Evolutionary conservation across 371 early-diverging fungal species (phyloP).

Genomic region (Haplosporangium sp.): DNA sequence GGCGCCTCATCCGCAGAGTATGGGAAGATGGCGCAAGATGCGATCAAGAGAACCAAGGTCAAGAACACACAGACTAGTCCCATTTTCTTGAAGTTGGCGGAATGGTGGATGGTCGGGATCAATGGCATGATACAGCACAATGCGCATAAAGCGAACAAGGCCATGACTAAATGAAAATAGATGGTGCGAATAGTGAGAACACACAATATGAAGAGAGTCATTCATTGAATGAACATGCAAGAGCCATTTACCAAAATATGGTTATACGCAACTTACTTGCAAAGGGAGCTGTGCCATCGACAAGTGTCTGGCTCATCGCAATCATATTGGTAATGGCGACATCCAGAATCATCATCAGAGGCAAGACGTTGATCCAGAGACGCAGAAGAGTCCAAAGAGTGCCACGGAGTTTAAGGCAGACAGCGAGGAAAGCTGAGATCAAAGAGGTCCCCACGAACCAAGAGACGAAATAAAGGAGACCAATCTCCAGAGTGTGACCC

Average conservation of each 20-base stretch:
- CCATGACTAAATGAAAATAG: conserved; percentile 46
- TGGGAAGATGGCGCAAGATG: conserved; percentile 30
- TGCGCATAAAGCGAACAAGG: conserved; percentile 39
- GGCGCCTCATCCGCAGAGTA: conserved; percentile 35
- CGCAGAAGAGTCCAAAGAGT: conserved; percentile 54
- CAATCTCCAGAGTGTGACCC: conserved; percentile 49
- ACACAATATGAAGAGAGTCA: no score
- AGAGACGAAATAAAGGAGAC: conserved; percentile 58
- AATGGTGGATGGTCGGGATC: conserved; percentile 51
- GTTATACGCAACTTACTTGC: conserved; percentile 55
- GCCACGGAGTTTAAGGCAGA: conserved; percentile 43
- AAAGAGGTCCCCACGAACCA: conserved; percentile 57
- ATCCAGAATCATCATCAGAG: conserved; percentile 59
- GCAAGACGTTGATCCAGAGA: conserved; percentile 58
- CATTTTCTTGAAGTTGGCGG: conserved; percentile 49
- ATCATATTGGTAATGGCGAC: conserved; percentile 41
- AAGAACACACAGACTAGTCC: conserved; percentile 36
- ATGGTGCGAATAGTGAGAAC: no score
- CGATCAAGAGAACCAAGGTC: conserved; percentile 19
- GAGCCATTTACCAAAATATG: no score
- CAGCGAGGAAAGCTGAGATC: conserved; percentile 50
- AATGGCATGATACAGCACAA: conserved; percentile 51
- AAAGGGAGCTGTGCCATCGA: conserved; percentile 69
- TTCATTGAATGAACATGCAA: not conserved
- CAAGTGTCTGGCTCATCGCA: conserved; percentile 65